Evolutionary conservation across 129 eudicot species (phyloP), one percentile per base, ranked within the genome.

Genomic region (Escallonia herrerae): DNA sequence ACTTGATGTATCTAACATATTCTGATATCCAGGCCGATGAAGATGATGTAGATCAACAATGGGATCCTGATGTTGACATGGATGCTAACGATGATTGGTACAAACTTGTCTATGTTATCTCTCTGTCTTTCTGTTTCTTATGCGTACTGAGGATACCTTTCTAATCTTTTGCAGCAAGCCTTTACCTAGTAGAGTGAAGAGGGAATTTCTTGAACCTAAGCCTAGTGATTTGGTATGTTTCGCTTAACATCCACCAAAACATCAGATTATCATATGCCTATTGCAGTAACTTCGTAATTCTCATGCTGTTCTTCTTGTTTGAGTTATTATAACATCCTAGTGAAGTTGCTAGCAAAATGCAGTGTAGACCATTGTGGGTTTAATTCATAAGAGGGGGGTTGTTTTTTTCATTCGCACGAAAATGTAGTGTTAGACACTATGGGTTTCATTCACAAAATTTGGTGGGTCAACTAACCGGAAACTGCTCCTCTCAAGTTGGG

Each of bases 31-130:
- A 89, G 96, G 87, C 77, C 13, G 94, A 89, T 76, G 96, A 89
- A 82, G 87, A 85, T 53, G 89, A 85, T 72, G 78, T 56, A 47
- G 94, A 83, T 71, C 83, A 77, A 70, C 76, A 85, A 70, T 77
- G 84, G 67, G 90, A 83, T 71, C 76, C 56, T 63, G 87, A 89
- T 72, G 68, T 83, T 62, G 90, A 80, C 50, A 83, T 81, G 81
- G 87, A 82, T 67, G 86, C 73, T 63, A 78, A 77, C 55, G 75
- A 69, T 46, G 72, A 82, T 8, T 64, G 94, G 94, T 85, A 76
- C 33, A 53, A 42, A 22, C 33, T 45, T 37, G 49, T 45, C 61
- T 50, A 49, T 58, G 38, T 54, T 7, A 45, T 8, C 49, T 58
- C 11, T 37, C 43, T 51, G 48, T 47, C 13, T 4, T 58, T 53